Evolutionary conservation across 768 basidiomycete species (phyloP).

Genomic region (Kwoniella heveanensis): DNA sequence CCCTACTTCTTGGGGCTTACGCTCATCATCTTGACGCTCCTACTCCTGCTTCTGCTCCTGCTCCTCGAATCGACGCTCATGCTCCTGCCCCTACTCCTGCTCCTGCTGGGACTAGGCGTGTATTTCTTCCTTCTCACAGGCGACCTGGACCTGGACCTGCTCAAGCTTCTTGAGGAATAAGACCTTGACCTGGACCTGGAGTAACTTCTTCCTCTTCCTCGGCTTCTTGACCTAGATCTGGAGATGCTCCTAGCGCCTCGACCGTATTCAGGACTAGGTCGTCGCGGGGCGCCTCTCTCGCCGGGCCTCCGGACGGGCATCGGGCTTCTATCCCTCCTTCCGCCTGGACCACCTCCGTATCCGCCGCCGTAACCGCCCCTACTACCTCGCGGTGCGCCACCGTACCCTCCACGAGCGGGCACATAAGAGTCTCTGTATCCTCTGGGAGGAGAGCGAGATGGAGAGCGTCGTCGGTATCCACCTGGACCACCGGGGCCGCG

Average conservation of each 20-base stretch:
- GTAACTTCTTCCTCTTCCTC: too few relatives aligned
- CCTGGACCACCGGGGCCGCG: constrained; percentile 11
- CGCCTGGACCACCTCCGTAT: constrained; percentile 21
- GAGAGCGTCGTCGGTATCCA: constrained; percentile 22
- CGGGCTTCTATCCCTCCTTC: constrained; percentile 30
- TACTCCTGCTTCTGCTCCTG: constrained; percentile 32
- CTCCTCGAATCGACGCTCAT: constrained; percentile 23
- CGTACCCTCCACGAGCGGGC: constrained; percentile 17
- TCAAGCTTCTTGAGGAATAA: constrained; percentile 22
- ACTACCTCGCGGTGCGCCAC: constrained; percentile 22
- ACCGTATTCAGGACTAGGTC: constrained; percentile 27
- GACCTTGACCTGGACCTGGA: constrained; percentile 10
- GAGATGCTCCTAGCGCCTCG: constrained; percentile 20
- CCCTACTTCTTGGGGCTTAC: constrained; percentile 29
- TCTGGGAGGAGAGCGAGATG: constrained; percentile 30
- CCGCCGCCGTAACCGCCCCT: constrained; percentile 33
- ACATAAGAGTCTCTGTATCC: constrained; percentile 23
- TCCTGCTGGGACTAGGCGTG: constrained; percentile 25
- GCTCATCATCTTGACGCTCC: constrained; percentile 33
- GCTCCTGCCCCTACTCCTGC: constrained; percentile 27
- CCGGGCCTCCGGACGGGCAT: constrained; percentile 21
- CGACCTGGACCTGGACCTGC: constrained; percentile 27
- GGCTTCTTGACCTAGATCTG: constrained; percentile 9
- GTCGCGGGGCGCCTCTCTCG: constrained; percentile 28
- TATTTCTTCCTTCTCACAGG: constrained; percentile 22